phyloP scores from a whole-genome alignment of 306 rosid species.

The Cercis canadensis region DNA sequence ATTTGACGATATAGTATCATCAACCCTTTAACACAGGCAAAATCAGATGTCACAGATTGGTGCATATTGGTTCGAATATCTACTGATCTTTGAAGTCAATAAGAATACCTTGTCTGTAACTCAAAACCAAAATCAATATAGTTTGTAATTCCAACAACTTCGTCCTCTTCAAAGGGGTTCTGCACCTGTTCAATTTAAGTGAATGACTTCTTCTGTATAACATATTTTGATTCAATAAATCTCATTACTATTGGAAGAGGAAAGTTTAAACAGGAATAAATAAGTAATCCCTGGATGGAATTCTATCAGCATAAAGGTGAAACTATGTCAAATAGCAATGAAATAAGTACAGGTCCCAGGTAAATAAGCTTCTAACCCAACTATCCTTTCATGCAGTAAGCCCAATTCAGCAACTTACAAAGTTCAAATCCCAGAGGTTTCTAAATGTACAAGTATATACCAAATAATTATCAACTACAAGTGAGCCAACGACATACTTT shows the following conservation, averaged over 20 bases:
- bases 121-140: constrained; percentile 97
- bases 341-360: background rate
- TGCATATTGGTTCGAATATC: constrained; percentile 25
- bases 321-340: constrained; percentile 4
- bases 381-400: constrained; percentile 2
- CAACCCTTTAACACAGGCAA: constrained; percentile 58
- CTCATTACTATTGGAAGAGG: constrained; percentile 20
- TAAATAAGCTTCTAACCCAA: constrained; percentile 23
- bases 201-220: constrained; percentile 32
- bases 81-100: constrained; percentile 16
- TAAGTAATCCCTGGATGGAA: constrained; percentile 14
- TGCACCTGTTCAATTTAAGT: constrained; percentile 74
- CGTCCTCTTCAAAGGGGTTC: constrained; percentile 83
- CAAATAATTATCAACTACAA: background rate
- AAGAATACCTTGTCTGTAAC: constrained; percentile 72
- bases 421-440: background rate
- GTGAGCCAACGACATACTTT: background rate
- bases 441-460: background rate
- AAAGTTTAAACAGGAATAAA: constrained; percentile 17
- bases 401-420: constrained; percentile 8
- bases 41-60: constrained; percentile 36
- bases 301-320: constrained; percentile 11
- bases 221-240: constrained; percentile 4
- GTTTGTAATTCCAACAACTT: constrained; percentile 90
- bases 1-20: constrained; percentile 57